Evolutionary conservation across 495 filamentous ascomycete species (phyloP).

Genomic region (Penicillium coprophilum): DNA sequence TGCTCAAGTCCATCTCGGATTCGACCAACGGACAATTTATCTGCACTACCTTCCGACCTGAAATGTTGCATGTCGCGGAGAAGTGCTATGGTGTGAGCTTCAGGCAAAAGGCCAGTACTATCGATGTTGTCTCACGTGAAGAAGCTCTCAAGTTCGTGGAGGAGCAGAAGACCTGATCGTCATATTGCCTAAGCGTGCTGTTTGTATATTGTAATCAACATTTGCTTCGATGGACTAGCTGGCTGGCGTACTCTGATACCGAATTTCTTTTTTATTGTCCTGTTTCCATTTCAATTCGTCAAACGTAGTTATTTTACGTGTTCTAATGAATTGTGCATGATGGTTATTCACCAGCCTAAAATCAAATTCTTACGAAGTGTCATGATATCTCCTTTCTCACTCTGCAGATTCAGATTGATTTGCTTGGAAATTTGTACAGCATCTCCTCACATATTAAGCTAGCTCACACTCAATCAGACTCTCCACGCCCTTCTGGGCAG

Average conservation of each 20-base stretch:
- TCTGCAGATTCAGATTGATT: background rate
- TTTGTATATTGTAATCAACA: slow-evolving; percentile 21
- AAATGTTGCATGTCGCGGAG: slow-evolving; percentile 92
- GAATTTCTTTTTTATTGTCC: slow-evolving; percentile 6
- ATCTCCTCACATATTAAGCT: background rate
- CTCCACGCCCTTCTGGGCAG: slow-evolving; percentile 31
- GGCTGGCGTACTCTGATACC: slow-evolving; percentile 26
- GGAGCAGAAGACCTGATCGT: slow-evolving; percentile 57
- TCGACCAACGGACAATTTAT: slow-evolving; percentile 66
- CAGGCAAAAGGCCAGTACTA: slow-evolving; percentile 85
- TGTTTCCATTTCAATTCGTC: slow-evolving; percentile 1
- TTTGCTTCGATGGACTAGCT: slow-evolving; percentile 21
- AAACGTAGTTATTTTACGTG: background rate
- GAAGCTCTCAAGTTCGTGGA: slow-evolving; percentile 94
- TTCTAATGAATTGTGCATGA: background rate
- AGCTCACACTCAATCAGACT: slow-evolving; percentile 43
- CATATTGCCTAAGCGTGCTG: background rate
- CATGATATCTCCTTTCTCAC: background rate
- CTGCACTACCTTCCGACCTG: slow-evolving; percentile 95
- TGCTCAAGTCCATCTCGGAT: slow-evolving; percentile 75
- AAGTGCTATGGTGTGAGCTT: slow-evolving; percentile 98
- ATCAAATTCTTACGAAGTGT: background rate
- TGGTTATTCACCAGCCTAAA: background rate
- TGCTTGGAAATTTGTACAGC: background rate
- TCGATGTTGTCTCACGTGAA: slow-evolving; percentile 83